A percentile compares a stretch with the other conserved stretches of the same genome.
These are phyloP conservation scores for Eucalyptus marginata DNA, from an alignment of 345 rosid genomes.

Conservation along the genomic window DNA sequence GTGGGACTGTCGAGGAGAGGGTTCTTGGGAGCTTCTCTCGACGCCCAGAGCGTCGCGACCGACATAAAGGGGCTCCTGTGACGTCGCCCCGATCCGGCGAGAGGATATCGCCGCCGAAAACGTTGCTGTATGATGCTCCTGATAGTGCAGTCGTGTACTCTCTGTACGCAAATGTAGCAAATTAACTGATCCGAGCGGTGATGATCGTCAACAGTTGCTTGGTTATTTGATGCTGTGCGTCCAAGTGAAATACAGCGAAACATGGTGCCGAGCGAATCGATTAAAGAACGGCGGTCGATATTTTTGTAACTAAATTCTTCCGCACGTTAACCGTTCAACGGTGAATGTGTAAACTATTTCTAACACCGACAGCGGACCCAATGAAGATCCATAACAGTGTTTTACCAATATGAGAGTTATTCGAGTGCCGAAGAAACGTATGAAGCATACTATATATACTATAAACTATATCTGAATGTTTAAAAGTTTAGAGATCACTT, in stretches of 20 bases:
- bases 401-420: not conserved
- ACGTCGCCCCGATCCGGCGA: not conserved
- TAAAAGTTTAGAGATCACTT: not conserved
- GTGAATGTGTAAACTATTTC: not conserved
- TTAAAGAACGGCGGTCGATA: not conserved
- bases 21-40: conserved; percentile 14
- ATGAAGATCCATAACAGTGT: not conserved
- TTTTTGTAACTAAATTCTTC: not conserved
- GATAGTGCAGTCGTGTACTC: not conserved
- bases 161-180: not conserved
- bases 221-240: not conserved
- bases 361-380: not conserved
- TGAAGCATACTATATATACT: not conserved
- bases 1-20: conserved; percentile 35
- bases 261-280: not conserved
- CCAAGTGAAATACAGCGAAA: accelerated
- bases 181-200: not conserved
- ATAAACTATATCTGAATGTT: not conserved
- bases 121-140: not conserved
- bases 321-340: not conserved
- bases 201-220: not conserved
- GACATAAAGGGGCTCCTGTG: conserved; percentile 10
- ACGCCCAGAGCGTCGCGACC: conserved; percentile 22
- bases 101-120: not conserved
- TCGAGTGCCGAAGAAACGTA: not conserved